These are phyloP conservation scores for Poteriospumella lacustris DNA, from an alignment of 108 stramenopile species.

Conservation along the genomic window DNA sequence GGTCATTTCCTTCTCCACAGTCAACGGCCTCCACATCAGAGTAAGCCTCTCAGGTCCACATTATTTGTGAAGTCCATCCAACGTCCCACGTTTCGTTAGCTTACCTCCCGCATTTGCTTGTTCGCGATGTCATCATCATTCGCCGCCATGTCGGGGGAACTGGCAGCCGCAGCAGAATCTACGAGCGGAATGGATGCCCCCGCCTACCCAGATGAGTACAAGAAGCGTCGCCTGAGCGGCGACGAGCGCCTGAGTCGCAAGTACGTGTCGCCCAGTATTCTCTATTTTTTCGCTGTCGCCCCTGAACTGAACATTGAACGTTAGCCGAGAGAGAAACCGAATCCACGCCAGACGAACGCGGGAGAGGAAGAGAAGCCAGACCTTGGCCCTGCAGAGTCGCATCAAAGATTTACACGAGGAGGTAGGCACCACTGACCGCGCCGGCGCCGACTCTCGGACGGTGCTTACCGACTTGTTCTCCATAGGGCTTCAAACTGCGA, in stretches of 20 bases:
- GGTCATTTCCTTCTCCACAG: no score
- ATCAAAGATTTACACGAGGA: constrained; percentile 1
- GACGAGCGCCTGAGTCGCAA: neutral
- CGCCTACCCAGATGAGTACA: no score
- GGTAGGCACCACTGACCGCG: neutral
- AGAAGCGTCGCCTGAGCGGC: no score
- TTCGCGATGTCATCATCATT: no score
- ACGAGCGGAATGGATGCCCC: no score
- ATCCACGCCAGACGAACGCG: neutral
- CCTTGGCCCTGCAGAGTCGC: neutral
- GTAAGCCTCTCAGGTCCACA: no score
- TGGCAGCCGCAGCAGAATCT: no score
- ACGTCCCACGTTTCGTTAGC: no score
- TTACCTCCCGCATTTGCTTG: no score
- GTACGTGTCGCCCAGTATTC: neutral
- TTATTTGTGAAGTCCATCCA: no score
- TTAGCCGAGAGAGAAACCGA: constrained; percentile 18
- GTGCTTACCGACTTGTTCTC: neutral
- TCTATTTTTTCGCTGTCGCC: neutral
- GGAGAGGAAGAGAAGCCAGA: constrained; percentile 9
- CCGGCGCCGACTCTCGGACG: neutral
- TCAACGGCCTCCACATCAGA: no score
- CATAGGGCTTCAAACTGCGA: neutral
- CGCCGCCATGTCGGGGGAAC: no score
- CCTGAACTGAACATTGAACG: neutral